A percentile compares a stretch with the other conserved stretches of the same genome.
phyloP scores from a whole-genome alignment of 306 rosid species.

The Mimosa bimucronata region DNA sequence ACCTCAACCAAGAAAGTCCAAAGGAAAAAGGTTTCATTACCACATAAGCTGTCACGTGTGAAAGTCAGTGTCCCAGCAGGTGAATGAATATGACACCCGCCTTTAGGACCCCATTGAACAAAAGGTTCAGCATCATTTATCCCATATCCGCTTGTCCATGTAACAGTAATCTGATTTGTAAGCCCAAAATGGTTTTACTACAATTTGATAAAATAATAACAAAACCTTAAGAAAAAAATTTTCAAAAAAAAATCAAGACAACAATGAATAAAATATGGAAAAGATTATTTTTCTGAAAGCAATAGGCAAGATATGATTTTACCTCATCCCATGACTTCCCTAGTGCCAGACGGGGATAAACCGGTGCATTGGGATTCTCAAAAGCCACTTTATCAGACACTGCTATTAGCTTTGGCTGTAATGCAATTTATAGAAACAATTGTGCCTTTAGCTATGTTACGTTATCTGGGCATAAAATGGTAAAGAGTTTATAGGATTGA shows the following conservation, averaged over 20 bases:
- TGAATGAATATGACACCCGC: slow-evolving; percentile 54
- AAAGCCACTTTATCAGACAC: slow-evolving; percentile 68
- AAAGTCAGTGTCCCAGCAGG: slow-evolving; percentile 79
- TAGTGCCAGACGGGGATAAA: slow-evolving; percentile 87
- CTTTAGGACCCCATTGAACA: slow-evolving; percentile 78
- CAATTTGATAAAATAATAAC: slow-evolving; percentile 21
- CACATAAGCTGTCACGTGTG: slow-evolving; percentile 72
- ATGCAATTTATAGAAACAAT: slow-evolving; percentile 25
- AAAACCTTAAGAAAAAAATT: slow-evolving; percentile 7
- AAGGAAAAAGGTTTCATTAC: slow-evolving; percentile 52
- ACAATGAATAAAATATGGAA: neutral
- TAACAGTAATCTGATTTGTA: slow-evolving; percentile 72
- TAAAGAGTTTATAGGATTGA: slow-evolving; percentile 15
- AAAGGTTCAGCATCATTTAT: slow-evolving; percentile 72
- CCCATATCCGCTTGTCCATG: slow-evolving; percentile 96
- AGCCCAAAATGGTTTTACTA: slow-evolving; percentile 5
- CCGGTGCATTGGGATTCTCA: slow-evolving; percentile 80
- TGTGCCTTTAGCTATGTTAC: slow-evolving; percentile 12
- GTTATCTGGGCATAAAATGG: neutral
- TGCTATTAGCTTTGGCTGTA: slow-evolving; percentile 83
- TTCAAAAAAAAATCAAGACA: neutral
- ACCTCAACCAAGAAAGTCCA: neutral
- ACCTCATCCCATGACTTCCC: slow-evolving; percentile 94
- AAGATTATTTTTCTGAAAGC: neutral
- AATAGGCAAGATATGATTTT: slow-evolving; percentile 3